phyloP scores from a whole-genome alignment of 169 alveolate species.

The Plasmodium yoelii region DNA sequence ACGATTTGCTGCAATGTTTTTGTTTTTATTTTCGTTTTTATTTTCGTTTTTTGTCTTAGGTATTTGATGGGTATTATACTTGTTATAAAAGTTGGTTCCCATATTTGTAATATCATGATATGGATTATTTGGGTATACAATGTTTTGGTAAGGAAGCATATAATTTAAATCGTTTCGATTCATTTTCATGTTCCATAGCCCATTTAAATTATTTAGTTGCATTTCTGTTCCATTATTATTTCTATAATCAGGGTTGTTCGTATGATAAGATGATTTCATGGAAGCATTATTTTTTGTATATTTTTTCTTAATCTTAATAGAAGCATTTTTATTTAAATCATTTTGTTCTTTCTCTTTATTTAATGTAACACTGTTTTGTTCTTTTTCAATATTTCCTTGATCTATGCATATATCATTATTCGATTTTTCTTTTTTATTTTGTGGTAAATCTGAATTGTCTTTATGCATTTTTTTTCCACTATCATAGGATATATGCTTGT shows the following conservation, averaged over 20 bases:
- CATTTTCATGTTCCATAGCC: neutral
- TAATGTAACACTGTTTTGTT: neutral
- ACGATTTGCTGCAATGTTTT: neutral
- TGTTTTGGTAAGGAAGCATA: no score
- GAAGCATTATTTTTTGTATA: neutral
- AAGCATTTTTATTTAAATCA: slow-evolving; percentile 3
- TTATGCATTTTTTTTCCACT: neutral
- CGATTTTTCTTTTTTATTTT: neutral
- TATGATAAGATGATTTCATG: no score
- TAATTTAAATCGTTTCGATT: no score
- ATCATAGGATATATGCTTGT: neutral
- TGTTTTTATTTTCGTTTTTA: slow-evolving; percentile 3
- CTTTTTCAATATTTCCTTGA: neutral
- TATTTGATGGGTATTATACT: neutral
- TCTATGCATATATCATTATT: neutral
- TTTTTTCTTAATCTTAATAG: neutral
- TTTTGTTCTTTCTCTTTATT: neutral
- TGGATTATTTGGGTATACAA: neutral
- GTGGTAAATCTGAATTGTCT: slow-evolving; percentile 8
- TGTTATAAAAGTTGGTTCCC: neutral
- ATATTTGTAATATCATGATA: neutral
- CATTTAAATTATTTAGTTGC: neutral
- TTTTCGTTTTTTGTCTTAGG: neutral
- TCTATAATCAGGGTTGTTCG: no score
- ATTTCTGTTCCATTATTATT: neutral